Evolutionary conservation across 352 stramenopile species (phyloP), one percentile per base, ranked within the genome.

Genomic region (Phytophthora quininea): DNA sequence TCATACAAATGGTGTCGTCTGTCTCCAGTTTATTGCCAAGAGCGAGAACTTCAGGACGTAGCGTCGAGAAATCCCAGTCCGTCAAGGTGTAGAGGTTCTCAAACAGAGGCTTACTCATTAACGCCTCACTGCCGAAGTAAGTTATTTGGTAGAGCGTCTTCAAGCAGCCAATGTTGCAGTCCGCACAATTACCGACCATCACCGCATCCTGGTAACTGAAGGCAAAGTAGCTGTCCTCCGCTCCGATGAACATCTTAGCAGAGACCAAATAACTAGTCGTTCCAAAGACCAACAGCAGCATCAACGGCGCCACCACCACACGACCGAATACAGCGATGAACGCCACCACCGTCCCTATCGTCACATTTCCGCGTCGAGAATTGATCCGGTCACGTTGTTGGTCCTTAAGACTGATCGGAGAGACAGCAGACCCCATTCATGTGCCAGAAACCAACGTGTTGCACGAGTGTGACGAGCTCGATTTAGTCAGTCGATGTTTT

Each of bases 91-190:
- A 71, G 35, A 66, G 46, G 40, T 66, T 58, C n/a, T 71, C 63
- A 15, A 71, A 62, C 51, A 58, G 12, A 1, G 56, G 63, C 24
- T 71, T 71, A 30, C 52, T 71, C 56, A 71, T 63, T 6, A 71
- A 33, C 11, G 51, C 50, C 3, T 42, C 7, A 6, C 37, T 40
- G 2, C 30, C 63, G 45, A 71, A 71, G 10, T 29, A 35, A 27
- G 60, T 54, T 37, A 66, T 27, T 24, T 66, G 64, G 14, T 64
- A 45, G 27, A 66, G 30, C 15, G 51, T 49, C 12, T 56, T 62
- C 4, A 48, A 45, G 31, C 54, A 69, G 32, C 62, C 62, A 42
- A 69, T 58, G 10, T 56, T 40, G 24, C 62, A 71, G 7, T 50
- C 53, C 11, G 46, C 46, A 29, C 62, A 69, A 11, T 47, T 37